Base-by-base conservation (phyloP, 768 basidiomycete genomes). In the Pisolithus marmoratus region DNA sequence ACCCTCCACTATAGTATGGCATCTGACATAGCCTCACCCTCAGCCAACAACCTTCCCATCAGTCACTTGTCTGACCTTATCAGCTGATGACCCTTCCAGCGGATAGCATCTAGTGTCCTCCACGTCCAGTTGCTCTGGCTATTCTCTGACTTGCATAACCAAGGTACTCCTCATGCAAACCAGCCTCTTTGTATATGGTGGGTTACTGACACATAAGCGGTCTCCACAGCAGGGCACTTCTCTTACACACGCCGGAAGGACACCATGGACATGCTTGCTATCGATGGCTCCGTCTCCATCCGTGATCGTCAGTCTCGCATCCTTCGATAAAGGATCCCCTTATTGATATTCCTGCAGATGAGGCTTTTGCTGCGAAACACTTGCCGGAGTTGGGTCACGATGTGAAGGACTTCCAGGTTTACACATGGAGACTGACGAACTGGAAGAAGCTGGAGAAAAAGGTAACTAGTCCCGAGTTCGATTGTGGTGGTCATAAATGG, bases 391-490 rank as follows among this genome's bases (percentile, higher is more conserved):
- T 98, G 27, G 96, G 96, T 1, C 90, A 96, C 68, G 94, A 97
- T 70, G 85, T 96, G 54, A 95, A 97, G 69, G 95, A 97, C 69
- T 94, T 95, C 70, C 84, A 85, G 63, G 91, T 94, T n/a, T 95
- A 79, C 64, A 80, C 82, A 17, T 99, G 96, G 96, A 76, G 74
- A 55, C 72, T 98, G 51, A 74, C 72, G 27, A 85, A 85, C 58
- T 99, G 96, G 93, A 90, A 88, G 76, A 90, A 92, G 61, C 77
- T 95, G 62, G 92, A 95, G 54, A 98, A 97, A 81, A 93, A 95
- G 71, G 70, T 96, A 38, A 93, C 91, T 8, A 87, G 91, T 71
- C 84, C 87, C 24, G 94, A 97, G 59, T 99, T 99, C 64, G 87
- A 91, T 56, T 97, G 94, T 70, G 96, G 96, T 54, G 94, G 94